Base-by-base conservation (phyloP, 768 basidiomycete genomes). In the Leccinellum luteum region DNA sequence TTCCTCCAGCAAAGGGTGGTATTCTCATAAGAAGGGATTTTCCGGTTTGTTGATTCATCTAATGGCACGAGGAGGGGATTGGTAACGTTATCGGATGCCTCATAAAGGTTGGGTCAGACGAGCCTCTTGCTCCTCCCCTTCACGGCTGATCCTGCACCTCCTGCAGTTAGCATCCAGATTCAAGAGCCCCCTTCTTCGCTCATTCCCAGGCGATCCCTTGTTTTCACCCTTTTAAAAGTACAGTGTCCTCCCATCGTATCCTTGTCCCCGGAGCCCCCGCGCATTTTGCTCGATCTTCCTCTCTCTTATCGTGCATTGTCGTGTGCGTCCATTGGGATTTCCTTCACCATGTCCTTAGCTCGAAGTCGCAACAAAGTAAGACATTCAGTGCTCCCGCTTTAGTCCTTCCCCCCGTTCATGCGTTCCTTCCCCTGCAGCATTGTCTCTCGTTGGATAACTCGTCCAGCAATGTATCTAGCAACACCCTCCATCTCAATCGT, bases 401-500 rank as follows among this genome's bases (percentile, higher is more conserved):
- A 2, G 9, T 2, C 25, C 12, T 19, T 38, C 55, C 41, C 25
- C 38, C 17, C 12, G 23, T 38, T 57, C 17, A 64, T 52, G 27
- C 14, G 23, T 48, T 35, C 48, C 23, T 32, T 35, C 53, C 13
- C 3, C 30, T 44, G 15, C 35, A 72, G 72, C 49, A 60, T 41
- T 69, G 55, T 48, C 60, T 71, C 43, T 63, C 73, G 5, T 45
- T 69, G 50, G 67, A 72, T 38, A 41, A 52, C 30, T 47, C 64
- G 35, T 32, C 54, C 47, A 49, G 52, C 6, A 58, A 43, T 17
- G 48, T 55, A 13, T 55, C 65, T 21, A 63, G 45, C 50, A 53
- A 19, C 21, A 60, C 61, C 19, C 13, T 21, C 34, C 55, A 57
- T n/a, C 59, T 66, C 44, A 67, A 64, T 50, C 78, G 81, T 34